Evolutionary conservation across 306 rosid genomes (phyloP), one percentile per base, ranked within the genome.

Genomic region (Acacia confusa): DNA sequence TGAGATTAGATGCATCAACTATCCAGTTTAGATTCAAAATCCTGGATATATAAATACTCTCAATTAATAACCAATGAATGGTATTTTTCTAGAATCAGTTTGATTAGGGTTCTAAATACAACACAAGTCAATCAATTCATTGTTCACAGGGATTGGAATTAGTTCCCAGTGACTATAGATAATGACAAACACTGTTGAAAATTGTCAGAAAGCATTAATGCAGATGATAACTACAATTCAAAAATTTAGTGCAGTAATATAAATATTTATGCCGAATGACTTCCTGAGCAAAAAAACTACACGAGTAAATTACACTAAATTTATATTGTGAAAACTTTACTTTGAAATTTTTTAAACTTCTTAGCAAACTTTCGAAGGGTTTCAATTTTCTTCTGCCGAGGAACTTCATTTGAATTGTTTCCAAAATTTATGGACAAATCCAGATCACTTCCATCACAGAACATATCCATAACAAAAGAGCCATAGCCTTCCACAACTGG

Each of bases 401-500:
- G 52, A 70, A 85, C 68, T 82, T 64, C 84, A 73, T 13, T 40
- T 38, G 83, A 53, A 74, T 61, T 19, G 30, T 34, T 36, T 3
- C 12, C 38, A 70, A 87, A 85, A 78, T 82, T 87, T 66, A 87
- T 75, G 74, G 90, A 87, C 76, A 87, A 38, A 63, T 87, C 90
- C 68, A 87, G 70, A 70, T 87, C 90, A 78, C 90, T 87, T 80
- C 34, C 58, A 22, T 19, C n/a, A 9, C 71, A 70, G 79, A 87
- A 85, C 53, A 87, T 85, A 78, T 87, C 88, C 90, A 87, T 87
- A 25, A 87, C 80, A 78, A 85, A 87, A 68, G 90, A 87, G 64
- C 90, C 90, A 82, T 77, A 87, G 48, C 47, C 88, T 80, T 87
- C 80, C 80, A 87, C 87, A 67, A 85, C 86, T 27, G 88, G 88